Evolutionary conservation across 352 stramenopile genomes (phyloP).

Genomic region (Elongisporangium senticosum): DNA sequence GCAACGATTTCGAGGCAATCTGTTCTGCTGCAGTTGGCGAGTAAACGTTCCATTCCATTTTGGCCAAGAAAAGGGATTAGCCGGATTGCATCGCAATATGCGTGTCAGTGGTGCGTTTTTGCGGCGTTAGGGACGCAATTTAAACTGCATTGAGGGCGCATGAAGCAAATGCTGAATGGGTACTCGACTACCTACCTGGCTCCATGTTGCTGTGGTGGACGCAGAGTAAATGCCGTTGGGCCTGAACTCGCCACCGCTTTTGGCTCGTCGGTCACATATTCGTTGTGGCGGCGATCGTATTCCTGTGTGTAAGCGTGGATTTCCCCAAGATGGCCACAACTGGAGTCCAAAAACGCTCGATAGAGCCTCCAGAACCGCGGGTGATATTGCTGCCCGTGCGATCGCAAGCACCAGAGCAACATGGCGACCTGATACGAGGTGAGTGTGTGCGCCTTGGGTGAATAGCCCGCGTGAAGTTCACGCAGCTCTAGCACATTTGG

Average conservation of each 20-base stretch:
- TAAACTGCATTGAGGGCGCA: too few relatives aligned
- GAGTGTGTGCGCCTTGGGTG: constrained; percentile 28
- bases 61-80: too few relatives aligned
- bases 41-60: too few relatives aligned
- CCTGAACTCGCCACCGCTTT: not conserved
- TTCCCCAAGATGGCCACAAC: constrained; percentile 22
- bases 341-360: constrained; percentile 16
- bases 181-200: too few relatives aligned
- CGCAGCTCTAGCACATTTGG: constrained; percentile 32
- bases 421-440: constrained; percentile 36
- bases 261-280: not conserved
- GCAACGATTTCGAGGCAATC: too few relatives aligned
- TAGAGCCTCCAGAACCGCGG: constrained; percentile 32
- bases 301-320: constrained; percentile 15
- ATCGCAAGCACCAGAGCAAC: constrained; percentile 32
- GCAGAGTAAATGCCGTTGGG: not conserved
- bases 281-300: not conserved
- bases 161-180: too few relatives aligned
- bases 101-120: too few relatives aligned
- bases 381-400: constrained; percentile 19
- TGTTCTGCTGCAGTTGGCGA: too few relatives aligned
- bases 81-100: too few relatives aligned
- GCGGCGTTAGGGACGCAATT: too few relatives aligned
- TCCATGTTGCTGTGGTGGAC: not conserved
- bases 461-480: constrained; percentile 31